phyloP scores from a whole-genome alignment of 2,329 filamentous ascomycete genomes.

The Pseudogymnoascus sp. region DNA sequence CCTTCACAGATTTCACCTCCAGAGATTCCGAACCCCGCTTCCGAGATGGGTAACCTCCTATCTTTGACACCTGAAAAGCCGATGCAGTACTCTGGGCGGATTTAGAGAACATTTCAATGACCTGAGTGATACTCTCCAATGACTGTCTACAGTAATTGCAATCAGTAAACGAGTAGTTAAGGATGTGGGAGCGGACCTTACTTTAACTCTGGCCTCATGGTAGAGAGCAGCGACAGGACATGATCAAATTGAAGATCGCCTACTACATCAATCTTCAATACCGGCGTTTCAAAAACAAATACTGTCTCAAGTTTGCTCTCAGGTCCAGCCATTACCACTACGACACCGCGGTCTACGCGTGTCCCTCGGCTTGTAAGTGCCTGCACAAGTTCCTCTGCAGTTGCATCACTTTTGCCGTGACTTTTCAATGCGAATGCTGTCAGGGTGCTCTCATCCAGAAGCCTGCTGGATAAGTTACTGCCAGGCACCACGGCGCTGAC shows the following conservation, averaged over 20 bases:
- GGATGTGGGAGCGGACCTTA: slow-evolving; percentile 10
- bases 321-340: slow-evolving; percentile 14
- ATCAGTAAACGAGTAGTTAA: not conserved
- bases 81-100: slow-evolving; percentile 17
- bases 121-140: slow-evolving; percentile 14
- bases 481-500: slow-evolving; percentile 17
- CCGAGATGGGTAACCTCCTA: slow-evolving; percentile 16
- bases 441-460: slow-evolving; percentile 19
- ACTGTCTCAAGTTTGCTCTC: slow-evolving; percentile 12
- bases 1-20: slow-evolving; percentile 21
- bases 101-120: slow-evolving; percentile 20
- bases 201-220: slow-evolving; percentile 15
- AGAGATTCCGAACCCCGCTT: slow-evolving; percentile 17
- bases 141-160: slow-evolving; percentile 14
- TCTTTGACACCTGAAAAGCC: slow-evolving; percentile 19
- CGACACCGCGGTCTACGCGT: slow-evolving; percentile 15
- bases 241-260: slow-evolving; percentile 21
- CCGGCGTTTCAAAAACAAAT: not conserved
- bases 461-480: slow-evolving; percentile 21
- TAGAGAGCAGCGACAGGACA: slow-evolving; percentile 4
- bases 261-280: slow-evolving; percentile 15
- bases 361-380: slow-evolving; percentile 17
- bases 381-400: slow-evolving; percentile 14
- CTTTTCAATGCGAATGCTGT: slow-evolving; percentile 16
- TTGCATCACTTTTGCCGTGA: slow-evolving; percentile 7